Conservation (phyloP, 768 basidiomycete genomes). For the Calocybe gangraenosa region DNA sequence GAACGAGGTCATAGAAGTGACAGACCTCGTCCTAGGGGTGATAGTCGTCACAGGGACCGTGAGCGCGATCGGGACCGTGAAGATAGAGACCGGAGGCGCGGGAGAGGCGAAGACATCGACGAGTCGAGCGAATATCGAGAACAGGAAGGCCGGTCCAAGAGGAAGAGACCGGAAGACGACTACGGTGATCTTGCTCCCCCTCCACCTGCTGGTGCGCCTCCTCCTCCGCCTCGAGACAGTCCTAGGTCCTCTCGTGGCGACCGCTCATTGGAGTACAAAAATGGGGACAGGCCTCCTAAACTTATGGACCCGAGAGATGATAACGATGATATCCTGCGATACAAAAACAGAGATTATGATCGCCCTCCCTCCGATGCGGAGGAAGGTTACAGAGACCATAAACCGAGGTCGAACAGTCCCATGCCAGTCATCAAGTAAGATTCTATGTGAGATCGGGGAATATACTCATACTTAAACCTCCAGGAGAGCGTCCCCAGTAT, state of each 20-base stretch:
- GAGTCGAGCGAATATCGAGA: constrained; percentile 40
- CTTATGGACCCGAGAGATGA: constrained; percentile 58
- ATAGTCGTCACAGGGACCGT: constrained; percentile 52
- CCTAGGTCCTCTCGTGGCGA: constrained; percentile 45
- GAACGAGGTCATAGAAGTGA: constrained; percentile 46
- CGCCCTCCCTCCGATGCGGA: constrained; percentile 40
- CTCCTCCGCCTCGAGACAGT: constrained; percentile 43
- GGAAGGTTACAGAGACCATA: constrained; percentile 23
- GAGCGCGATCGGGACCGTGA: constrained; percentile 45
- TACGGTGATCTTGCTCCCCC: constrained; percentile 37
- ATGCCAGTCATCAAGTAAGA: constrained; percentile 46
- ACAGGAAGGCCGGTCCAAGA: constrained; percentile 57
- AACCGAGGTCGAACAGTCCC: constrained; percentile 34
- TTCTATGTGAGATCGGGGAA: background rate
- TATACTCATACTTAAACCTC: constrained; percentile 10
- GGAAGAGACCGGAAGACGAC: constrained; percentile 57
- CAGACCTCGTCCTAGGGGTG: constrained; percentile 45
- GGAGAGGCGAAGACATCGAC: constrained; percentile 61
- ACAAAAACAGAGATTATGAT: constrained; percentile 34
- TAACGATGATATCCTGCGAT: constrained; percentile 52
- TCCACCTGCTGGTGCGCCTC: constrained; percentile 35
- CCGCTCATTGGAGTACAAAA: constrained; percentile 54
- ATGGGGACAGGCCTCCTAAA: constrained; percentile 38
- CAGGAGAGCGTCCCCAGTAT: constrained; percentile 70
- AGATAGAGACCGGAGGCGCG: constrained; percentile 56